A percentile compares a stretch with the other conserved stretches of the same genome.
Evolutionary conservation across 805 yeast species (phyloP).

Genomic region (Barnettozyma sp.): DNA sequence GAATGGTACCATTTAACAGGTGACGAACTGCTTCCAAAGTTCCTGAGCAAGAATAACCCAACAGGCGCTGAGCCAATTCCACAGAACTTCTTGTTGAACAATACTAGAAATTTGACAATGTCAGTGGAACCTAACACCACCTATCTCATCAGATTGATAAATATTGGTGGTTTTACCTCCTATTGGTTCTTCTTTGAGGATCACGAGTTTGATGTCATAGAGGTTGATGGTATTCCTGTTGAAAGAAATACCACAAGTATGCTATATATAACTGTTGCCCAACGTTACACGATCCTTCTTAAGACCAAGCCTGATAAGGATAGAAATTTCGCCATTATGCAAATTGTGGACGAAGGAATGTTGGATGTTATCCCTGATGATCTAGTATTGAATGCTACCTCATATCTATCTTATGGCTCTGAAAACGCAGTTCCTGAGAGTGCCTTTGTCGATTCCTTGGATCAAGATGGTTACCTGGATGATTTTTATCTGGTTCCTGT

Average conservation of each 20-base stretch:
- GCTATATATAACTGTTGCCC: slow-evolving; percentile 83
- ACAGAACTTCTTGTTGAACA: slow-evolving; percentile 68
- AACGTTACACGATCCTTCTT: slow-evolving; percentile 78
- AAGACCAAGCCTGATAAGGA: slow-evolving; percentile 60
- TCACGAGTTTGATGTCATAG: slow-evolving; percentile 80
- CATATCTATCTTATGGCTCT: slow-evolving; percentile 54
- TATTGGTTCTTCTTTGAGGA: slow-evolving; percentile 86
- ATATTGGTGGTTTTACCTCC: slow-evolving; percentile 87
- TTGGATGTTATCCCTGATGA: slow-evolving; percentile 67
- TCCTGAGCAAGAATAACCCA: slow-evolving; percentile 75
- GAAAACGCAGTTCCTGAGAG: slow-evolving; percentile 36
- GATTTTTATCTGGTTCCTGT: slow-evolving; percentile 72
- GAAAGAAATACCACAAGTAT: slow-evolving; percentile 64
- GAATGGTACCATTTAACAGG: slow-evolving; percentile 83
- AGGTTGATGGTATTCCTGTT: slow-evolving; percentile 84
- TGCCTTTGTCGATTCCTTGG: slow-evolving; percentile 39
- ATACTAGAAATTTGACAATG: slow-evolving; percentile 73
- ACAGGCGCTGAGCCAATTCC: slow-evolving; percentile 99
- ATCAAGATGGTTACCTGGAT: slow-evolving; percentile 50
- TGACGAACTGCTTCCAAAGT: slow-evolving; percentile 41
- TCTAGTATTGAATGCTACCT: slow-evolving; percentile 66
- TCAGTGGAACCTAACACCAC: slow-evolving; percentile 78
- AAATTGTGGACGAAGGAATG: slow-evolving; percentile 75
- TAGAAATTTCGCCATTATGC: slow-evolving; percentile 75
- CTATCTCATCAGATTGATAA: slow-evolving; percentile 72